Percentiles rank a stretch among this genome's conserved stretches.
These are phyloP conservation scores for Physcomitrium patens DNA, from an alignment of 225 moss, liverwort and hornwort species.

Conservation along the genomic window DNA sequence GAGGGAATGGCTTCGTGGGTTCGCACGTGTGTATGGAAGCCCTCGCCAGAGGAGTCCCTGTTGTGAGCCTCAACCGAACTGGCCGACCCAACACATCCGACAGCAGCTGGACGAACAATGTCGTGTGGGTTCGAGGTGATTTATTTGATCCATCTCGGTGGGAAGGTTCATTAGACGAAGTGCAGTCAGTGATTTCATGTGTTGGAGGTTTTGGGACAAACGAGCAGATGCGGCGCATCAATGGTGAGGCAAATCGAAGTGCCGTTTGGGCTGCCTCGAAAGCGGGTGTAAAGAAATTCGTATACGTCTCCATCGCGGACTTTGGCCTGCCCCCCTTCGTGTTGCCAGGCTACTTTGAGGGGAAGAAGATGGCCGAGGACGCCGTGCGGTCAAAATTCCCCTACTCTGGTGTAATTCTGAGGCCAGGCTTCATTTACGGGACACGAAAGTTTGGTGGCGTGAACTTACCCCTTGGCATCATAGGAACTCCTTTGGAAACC, in stretches of 20 bases:
- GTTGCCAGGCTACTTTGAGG: slow-evolving; percentile 58
- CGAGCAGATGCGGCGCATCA: slow-evolving; percentile 63
- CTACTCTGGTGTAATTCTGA: slow-evolving; percentile 57
- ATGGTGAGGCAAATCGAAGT: slow-evolving; percentile 58
- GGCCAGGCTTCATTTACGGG: slow-evolving; percentile 60
- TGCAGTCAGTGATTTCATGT: slow-evolving; percentile 71
- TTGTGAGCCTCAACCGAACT: slow-evolving; percentile 74
- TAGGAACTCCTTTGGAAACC: slow-evolving; percentile 51
- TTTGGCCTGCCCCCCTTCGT: slow-evolving; percentile 52
- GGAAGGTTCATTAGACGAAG: slow-evolving; percentile 65
- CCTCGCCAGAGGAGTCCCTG: slow-evolving; percentile 67
- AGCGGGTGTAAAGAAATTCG: slow-evolving; percentile 62
- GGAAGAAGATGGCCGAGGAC: slow-evolving; percentile 57
- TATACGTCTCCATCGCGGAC: slow-evolving; percentile 50
- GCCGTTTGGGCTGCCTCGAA: slow-evolving; percentile 55
- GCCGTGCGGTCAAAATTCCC: slow-evolving; percentile 55
- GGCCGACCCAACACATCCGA: slow-evolving; percentile 60
- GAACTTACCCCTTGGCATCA: slow-evolving; percentile 45
- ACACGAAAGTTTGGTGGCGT: slow-evolving; percentile 47
- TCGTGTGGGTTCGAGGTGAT: slow-evolving; percentile 75
- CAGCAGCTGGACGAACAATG: slow-evolving; percentile 70
- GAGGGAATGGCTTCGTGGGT: slow-evolving; percentile 89
- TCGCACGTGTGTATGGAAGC: slow-evolving; percentile 86
- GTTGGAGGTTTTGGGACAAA: slow-evolving; percentile 64
- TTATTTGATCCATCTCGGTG: slow-evolving; percentile 70